A percentile compares a stretch with the other conserved stretches of the same genome.
phyloP scores from a whole-genome alignment of 2,329 filamentous ascomycete genomes.

The Fusarium sp. region DNA sequence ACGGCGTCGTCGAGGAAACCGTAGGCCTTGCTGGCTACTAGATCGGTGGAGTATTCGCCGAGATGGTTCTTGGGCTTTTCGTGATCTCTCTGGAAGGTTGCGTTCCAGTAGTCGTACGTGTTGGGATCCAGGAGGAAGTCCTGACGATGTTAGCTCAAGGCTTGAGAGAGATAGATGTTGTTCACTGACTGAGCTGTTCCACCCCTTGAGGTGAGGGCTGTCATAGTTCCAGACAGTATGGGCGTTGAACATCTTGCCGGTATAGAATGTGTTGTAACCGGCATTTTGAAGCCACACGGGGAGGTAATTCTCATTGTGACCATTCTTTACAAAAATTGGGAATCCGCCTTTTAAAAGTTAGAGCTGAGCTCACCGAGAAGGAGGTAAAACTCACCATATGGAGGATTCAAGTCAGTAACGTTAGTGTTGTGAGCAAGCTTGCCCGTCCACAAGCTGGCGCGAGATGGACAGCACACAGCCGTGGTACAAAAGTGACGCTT shows the following conservation, averaged over 20 bases:
- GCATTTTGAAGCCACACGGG: conserved; percentile 63
- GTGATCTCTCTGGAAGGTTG: conserved; percentile 71
- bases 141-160: conserved; percentile 3
- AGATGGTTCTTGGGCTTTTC: conserved; percentile 56
- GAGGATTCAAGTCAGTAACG: conserved; percentile 63
- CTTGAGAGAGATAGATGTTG: no score
- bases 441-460: conserved; percentile 73
- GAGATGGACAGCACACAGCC: conserved; percentile 73
- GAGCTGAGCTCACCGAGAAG: background rate
- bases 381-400: conserved; percentile 55
- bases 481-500: conserved; percentile 72
- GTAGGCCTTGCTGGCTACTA: conserved; percentile 62
- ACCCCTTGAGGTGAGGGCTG: conserved; percentile 64
- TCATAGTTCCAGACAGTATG: conserved; percentile 63
- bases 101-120: conserved; percentile 76
- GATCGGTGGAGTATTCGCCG: conserved; percentile 65
- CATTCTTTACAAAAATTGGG: conserved; percentile 62
- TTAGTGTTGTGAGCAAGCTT: conserved; percentile 74
- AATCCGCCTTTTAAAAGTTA: conserved; percentile 49
- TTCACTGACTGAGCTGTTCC: conserved; percentile 58
- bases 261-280: conserved; percentile 66
- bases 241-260: conserved; percentile 66
- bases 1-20: conserved; percentile 66
- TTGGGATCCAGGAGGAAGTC: conserved; percentile 38
- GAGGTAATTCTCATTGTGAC: conserved; percentile 62